Evolutionary conservation across 306 rosid species (phyloP).

Genomic region (Quercus gilva): DNA sequence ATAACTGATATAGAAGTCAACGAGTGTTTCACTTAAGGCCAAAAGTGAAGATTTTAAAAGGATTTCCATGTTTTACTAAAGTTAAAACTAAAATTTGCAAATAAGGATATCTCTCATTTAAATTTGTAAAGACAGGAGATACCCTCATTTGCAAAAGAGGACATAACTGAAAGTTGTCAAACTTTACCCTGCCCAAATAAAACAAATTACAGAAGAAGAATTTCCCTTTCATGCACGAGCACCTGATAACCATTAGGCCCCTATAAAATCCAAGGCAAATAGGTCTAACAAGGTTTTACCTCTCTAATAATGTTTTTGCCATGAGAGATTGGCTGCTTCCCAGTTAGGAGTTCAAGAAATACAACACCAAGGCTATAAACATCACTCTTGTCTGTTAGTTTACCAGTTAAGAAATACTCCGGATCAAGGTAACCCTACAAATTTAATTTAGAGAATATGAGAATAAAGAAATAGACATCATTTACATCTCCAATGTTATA

Average conservation of each 20-base stretch:
- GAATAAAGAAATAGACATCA: neutral
- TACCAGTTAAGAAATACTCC: neutral
- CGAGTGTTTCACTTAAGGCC: no score
- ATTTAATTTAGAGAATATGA: conserved; percentile 14
- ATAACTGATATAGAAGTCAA: neutral
- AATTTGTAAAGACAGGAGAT: no score
- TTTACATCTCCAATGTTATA: neutral
- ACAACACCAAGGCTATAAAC: conserved; percentile 51
- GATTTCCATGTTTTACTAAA: no score
- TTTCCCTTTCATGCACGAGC: neutral
- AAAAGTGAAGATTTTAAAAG: no score
- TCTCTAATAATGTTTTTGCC: conserved; percentile 96
- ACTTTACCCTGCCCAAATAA: neutral
- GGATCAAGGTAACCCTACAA: conserved; percentile 19
- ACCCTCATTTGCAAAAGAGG: neutral
- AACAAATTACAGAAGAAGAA: neutral
- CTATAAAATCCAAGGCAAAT: neutral
- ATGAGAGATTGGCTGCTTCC: conserved; percentile 90
- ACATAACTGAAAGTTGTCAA: no score
- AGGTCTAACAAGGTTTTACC: conserved; percentile 42
- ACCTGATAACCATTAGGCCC: neutral
- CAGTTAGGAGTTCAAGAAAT: conserved; percentile 81
- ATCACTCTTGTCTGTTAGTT: neutral
- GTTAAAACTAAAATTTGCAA: no score
- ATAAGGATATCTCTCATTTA: no score